These are phyloP conservation scores for Citrullus colocynthis DNA, from an alignment of 306 rosid species.

Conservation along the genomic window DNA sequence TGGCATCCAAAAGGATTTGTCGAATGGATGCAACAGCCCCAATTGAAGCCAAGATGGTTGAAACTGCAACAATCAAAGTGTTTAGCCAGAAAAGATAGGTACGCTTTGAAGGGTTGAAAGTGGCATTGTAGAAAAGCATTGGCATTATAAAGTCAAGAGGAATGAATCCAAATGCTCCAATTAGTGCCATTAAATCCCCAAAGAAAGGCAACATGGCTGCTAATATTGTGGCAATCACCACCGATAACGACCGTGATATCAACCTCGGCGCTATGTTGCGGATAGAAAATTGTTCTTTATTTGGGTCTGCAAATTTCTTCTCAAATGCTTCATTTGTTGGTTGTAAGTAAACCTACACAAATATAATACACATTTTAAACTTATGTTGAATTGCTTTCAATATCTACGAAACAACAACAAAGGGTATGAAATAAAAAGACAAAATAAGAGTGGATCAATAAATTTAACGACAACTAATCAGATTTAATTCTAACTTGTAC, in stretches of 20 bases:
- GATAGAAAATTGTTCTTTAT: conserved; percentile 35
- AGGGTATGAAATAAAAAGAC: too few relatives aligned
- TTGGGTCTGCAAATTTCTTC: conserved; percentile 46
- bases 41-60: conserved; percentile 31
- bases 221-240: conserved; percentile 36
- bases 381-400: too few relatives aligned
- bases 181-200: conserved; percentile 61
- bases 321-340: conserved; percentile 74
- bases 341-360: conserved; percentile 54
- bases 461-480: too few relatives aligned
- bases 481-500: too few relatives aligned
- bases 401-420: too few relatives aligned
- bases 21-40: conserved; percentile 70
- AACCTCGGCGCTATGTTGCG: conserved; percentile 57
- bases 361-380: too few relatives aligned
- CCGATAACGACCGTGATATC: conserved; percentile 43
- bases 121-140: conserved; percentile 50
- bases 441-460: too few relatives aligned
- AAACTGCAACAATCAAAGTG: conserved; percentile 36
- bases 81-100: conserved; percentile 43
- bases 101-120: conserved; percentile 67
- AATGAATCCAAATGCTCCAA: conserved; percentile 72
- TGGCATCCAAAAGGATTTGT: conserved; percentile 60
- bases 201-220: conserved; percentile 89
- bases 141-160: conserved; percentile 82